Conservation (phyloP, 306 rosid genomes). For the Rosa rugosa region DNA sequence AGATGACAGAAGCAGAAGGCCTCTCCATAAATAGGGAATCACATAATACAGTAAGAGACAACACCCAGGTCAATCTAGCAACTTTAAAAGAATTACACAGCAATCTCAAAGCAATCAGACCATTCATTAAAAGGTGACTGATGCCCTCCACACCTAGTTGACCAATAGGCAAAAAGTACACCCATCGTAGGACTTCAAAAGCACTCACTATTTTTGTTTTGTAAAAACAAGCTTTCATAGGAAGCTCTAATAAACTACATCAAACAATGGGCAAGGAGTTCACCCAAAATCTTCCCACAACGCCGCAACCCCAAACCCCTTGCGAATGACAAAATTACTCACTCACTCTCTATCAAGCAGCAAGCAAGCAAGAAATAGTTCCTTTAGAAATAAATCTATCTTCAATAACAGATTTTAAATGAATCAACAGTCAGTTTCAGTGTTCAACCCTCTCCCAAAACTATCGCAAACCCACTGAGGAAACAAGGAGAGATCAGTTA, state of each 20-base stretch:
- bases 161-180: neutral
- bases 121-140: neutral
- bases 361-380: neutral
- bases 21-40: neutral
- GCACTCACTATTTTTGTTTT: neutral
- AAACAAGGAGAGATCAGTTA: too few relatives aligned
- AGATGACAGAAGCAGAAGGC: neutral
- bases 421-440: too few relatives aligned
- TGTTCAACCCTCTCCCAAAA: neutral
- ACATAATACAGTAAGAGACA: neutral
- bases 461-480: too few relatives aligned
- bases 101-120: neutral
- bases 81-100: neutral
- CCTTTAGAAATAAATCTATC: neutral
- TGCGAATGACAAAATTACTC: neutral
- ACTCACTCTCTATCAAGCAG: neutral
- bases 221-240: neutral
- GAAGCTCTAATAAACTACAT: neutral
- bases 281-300: neutral
- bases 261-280: neutral
- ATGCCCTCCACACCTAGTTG: neutral
- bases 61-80: neutral
- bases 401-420: neutral
- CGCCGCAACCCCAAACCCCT: neutral
- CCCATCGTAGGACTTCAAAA: neutral